phyloP scores from a whole-genome alignment of 805 yeast genomes.

The Kuraishia capsulata region DNA sequence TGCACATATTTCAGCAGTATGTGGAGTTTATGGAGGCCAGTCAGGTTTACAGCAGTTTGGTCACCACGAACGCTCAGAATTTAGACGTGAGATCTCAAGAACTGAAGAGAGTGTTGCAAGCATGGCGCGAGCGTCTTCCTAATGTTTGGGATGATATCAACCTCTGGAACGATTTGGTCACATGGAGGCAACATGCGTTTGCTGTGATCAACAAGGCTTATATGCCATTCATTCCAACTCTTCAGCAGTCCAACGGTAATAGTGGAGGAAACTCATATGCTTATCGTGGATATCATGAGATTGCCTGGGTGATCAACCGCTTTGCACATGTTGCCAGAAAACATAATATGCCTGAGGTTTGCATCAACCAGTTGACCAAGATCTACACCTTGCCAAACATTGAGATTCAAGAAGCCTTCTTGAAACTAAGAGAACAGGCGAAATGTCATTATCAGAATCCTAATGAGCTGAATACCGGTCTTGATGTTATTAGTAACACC shows the following conservation, averaged over 20 bases:
- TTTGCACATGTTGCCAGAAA: conserved; percentile 98
- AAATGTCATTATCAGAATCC: conserved; percentile 94
- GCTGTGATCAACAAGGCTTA: conserved; percentile 92
- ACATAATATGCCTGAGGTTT: conserved; percentile 95
- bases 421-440: conserved; percentile 93
- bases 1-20: conserved; percentile 94
- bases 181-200: conserved; percentile 99
- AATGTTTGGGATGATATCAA: conserved; percentile 96
- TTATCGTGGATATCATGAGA: conserved; percentile 95
- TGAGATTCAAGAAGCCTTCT: conserved; percentile 96
- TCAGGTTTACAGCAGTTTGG: conserved; percentile 81
- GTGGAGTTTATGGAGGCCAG: conserved; percentile 97
- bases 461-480: conserved; percentile 84
- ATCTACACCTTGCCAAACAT: conserved; percentile 94
- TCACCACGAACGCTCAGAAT: conserved; percentile 86
- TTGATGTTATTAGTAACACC: conserved; percentile 95
- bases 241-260: conserved; percentile 47
- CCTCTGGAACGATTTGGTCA: conserved; percentile 93
- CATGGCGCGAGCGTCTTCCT: conserved; percentile 97
- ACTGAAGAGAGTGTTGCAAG: conserved; percentile 86
- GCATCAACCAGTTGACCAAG: conserved; percentile 84
- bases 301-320: conserved; percentile 97
- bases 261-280: conserved; percentile 85
- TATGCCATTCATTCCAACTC: conserved; percentile 81
- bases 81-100: conserved; percentile 91